Conservation (phyloP, 1,139 yeast species). For the Hanseniaspora uvarum region DNA sequence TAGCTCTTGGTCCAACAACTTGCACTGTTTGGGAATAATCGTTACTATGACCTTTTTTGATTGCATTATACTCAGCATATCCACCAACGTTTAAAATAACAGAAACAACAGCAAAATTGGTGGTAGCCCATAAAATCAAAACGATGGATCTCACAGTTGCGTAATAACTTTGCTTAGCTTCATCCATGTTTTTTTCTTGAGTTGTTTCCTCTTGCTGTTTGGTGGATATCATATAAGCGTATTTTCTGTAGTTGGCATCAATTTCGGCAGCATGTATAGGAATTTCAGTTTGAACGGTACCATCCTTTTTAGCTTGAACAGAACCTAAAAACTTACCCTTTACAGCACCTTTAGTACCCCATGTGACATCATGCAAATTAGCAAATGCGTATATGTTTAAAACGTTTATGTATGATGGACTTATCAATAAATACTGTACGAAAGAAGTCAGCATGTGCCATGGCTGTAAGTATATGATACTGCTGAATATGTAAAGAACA, state of each 20-base stretch:
- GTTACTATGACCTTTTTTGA: slow-evolving; percentile 26
- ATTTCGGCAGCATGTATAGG: slow-evolving; percentile 56
- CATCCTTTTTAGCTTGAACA: slow-evolving; percentile 59
- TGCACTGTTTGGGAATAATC: slow-evolving; percentile 30
- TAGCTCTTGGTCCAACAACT: slow-evolving; percentile 34
- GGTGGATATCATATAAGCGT: slow-evolving; percentile 50
- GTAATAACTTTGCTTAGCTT: slow-evolving; percentile 57
- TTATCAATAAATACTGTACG: slow-evolving; percentile 70
- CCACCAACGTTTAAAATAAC: slow-evolving; percentile 62
- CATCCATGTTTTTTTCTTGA: slow-evolving; percentile 38
- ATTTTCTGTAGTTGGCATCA: slow-evolving; percentile 50
- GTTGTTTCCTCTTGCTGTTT: slow-evolving; percentile 36
- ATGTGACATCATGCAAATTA: slow-evolving; percentile 89
- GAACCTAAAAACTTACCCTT: slow-evolving; percentile 53
- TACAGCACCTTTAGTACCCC: slow-evolving; percentile 95
- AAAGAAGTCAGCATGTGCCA: slow-evolving; percentile 91
- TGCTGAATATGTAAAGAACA: slow-evolving; percentile 65
- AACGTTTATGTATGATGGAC: slow-evolving; percentile 84
- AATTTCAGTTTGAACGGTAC: slow-evolving; percentile 63
- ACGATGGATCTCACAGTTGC: slow-evolving; percentile 70
- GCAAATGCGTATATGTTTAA: slow-evolving; percentile 85
- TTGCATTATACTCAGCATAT: slow-evolving; percentile 28
- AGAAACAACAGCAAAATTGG: slow-evolving; percentile 63
- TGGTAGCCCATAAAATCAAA: slow-evolving; percentile 66
- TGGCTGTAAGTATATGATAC: slow-evolving; percentile 76